A percentile compares a stretch with the other conserved stretches of the same genome.
Conservation (phyloP, 495 filamentous ascomycete species). For the Neurospora sp. region DNA sequence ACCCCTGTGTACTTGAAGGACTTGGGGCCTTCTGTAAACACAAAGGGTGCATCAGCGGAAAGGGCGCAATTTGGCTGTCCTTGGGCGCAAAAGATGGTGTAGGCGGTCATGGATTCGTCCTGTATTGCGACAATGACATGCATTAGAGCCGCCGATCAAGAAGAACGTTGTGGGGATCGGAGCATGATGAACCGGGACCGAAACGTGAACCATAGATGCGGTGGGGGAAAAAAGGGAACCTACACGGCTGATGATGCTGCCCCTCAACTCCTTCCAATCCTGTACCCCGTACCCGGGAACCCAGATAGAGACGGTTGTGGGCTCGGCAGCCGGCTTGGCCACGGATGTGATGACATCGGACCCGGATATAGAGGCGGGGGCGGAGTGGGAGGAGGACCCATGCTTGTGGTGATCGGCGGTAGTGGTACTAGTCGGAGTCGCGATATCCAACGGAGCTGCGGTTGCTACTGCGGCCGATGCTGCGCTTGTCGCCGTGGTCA, state of each 20-base stretch:
- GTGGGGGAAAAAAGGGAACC: background rate
- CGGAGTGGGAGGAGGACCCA: background rate
- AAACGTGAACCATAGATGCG: background rate
- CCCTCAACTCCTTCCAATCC: slow-evolving; percentile 23
- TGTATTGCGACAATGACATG: slow-evolving; percentile 1
- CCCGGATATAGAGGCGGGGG: background rate
- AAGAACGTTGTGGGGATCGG: background rate
- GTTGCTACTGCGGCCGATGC: background rate
- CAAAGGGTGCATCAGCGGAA: slow-evolving; percentile 25
- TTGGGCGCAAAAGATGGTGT: slow-evolving; percentile 32
- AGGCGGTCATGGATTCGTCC: slow-evolving; percentile 23
- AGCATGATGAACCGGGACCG: background rate
- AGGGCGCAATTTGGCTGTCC: slow-evolving; percentile 15
- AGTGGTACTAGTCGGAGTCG: background rate
- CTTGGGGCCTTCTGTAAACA: slow-evolving; percentile 27
- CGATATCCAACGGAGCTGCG: background rate
- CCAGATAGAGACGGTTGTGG: slow-evolving; percentile 25
- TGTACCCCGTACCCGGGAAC: slow-evolving; percentile 20
- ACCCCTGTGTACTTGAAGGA: slow-evolving; percentile 21
- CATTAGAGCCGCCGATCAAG: background rate
- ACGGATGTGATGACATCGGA: background rate
- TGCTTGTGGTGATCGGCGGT: background rate
- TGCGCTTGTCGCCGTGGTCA: background rate
- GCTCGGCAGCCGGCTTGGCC: background rate
- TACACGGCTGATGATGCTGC: slow-evolving; percentile 29